Base-by-base conservation (phyloP, 2,329 filamentous ascomycete genomes). In the Fusarium sp. region DNA sequence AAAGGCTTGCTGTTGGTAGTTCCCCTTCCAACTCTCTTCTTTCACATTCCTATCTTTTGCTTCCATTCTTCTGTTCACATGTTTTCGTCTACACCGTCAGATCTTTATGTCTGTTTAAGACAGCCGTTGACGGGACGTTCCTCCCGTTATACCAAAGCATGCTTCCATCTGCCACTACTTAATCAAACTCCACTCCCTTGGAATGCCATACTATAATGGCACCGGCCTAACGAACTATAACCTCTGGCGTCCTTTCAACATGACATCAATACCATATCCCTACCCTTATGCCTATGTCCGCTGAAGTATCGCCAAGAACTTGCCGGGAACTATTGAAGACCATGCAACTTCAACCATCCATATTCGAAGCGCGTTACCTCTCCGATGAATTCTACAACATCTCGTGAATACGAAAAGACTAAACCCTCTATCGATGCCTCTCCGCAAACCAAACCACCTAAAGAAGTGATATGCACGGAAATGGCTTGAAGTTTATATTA, bases 401-500 rank as follows among this genome's bases (percentile, higher is more conserved):
- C n/a, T 26, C 4, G 20, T 23, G 13, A 30, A 46, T 2, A 26
- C 32, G 52, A 45, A 55, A n/a, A 17, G 30, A 18, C 38, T 35
- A 27, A 35, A 27, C 23, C 17, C 12, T 33, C 4, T 48, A 35
- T 27, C 17, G 30, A 17, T 10, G 30, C 53, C 30, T 26, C 30
- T 48, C 13, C 20, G 53, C 40, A 48, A 13, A 48, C 17, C 40
- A 33, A n/a, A 33, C 53, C 7, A 15, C 18, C 30, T 35, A 26
- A n/a, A 48, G 30, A 27, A 55, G 30, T 55, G 40, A 48, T 48
- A 17, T 18, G 20, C 53, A 26, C 40, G 40, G 53, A 27, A 55
- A 55, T 55, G 53, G 53, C 53, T 55, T 48, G 40, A 32, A 35
- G 40, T 26, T 55, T 48, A 46, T 55, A 27, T 27, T 48, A 48